Percentiles rank a stretch among this genome's conserved stretches.
Conservation (phyloP, 1,284 basidiomycete species). For the Microbotryomycetes sp. region DNA sequence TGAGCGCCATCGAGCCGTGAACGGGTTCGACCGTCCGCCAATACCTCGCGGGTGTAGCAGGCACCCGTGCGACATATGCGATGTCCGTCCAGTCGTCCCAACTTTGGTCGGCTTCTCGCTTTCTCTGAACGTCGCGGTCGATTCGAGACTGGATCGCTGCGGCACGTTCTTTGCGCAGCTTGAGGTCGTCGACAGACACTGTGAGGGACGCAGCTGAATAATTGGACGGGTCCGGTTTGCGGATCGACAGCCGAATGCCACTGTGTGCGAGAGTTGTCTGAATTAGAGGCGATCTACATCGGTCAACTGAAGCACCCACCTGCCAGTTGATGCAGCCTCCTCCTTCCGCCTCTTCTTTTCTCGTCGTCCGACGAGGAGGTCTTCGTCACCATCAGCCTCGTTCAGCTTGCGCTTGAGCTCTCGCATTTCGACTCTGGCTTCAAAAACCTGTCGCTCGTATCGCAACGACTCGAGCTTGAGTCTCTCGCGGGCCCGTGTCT, state of each 20-base stretch:
- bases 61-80: constrained; percentile 39
- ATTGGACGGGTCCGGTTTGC: constrained; percentile 50
- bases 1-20: constrained; percentile 9
- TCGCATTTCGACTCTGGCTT: constrained; percentile 63
- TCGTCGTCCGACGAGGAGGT: constrained; percentile 64
- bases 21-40: constrained; percentile 35
- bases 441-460: constrained; percentile 64
- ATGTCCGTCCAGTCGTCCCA: constrained; percentile 81
- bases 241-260: constrained; percentile 41
- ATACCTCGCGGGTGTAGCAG: constrained; percentile 36
- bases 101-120: constrained; percentile 58
- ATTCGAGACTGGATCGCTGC: constrained; percentile 56
- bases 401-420: constrained; percentile 69
- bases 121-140: constrained; percentile 58
- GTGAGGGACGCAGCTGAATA: constrained; percentile 44
- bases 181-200: constrained; percentile 38
- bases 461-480: constrained; percentile 60
- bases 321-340: constrained; percentile 28
- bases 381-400: constrained; percentile 68
- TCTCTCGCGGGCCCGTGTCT: constrained; percentile 63
- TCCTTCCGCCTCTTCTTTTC: constrained; percentile 48
- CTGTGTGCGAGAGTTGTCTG: constrained; percentile 14
- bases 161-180: constrained; percentile 50
- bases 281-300: not conserved
- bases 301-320: not conserved